Evolutionary conservation across 805 yeast genomes (phyloP).

Genomic region (Saccharomycopsis sp.): DNA sequence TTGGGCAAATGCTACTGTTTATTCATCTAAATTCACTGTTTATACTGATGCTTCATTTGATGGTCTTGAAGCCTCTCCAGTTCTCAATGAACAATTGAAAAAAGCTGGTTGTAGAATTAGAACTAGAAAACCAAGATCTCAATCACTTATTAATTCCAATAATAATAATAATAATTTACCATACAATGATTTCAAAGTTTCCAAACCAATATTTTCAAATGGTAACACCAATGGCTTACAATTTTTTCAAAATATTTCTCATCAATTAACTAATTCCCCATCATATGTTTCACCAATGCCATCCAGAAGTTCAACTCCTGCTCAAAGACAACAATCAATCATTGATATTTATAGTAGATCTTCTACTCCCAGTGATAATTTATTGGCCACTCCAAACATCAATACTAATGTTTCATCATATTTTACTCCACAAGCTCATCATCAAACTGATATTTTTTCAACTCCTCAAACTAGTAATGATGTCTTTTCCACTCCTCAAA

Average conservation of each 20-base stretch:
- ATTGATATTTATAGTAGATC: constrained; percentile 9
- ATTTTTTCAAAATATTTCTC: not conserved
- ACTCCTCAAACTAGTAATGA: not conserved
- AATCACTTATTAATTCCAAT: too few relatives aligned
- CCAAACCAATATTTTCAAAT: constrained; percentile 3
- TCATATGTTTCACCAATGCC: constrained; percentile 9
- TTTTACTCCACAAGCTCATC: constrained; percentile 16
- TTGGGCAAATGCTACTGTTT: constrained; percentile 13
- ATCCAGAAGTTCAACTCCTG: constrained; percentile 10
- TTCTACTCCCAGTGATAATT: constrained; percentile 9
- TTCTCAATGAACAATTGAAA: constrained; percentile 17
- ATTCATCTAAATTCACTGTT: constrained; percentile 15
- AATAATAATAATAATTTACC: not conserved
- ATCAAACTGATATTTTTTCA: too few relatives aligned
- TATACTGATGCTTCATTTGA: constrained; percentile 18
- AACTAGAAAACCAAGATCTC: constrained; percentile 17
- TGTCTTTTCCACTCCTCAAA: too few relatives aligned
- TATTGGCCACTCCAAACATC: constrained; percentile 3
- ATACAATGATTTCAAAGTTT: constrained; percentile 4
- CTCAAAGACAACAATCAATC: constrained; percentile 1
- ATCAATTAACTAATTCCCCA: not conserved
- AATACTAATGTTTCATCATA: constrained; percentile 2
- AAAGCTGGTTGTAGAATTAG: constrained; percentile 18
- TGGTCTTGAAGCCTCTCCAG: constrained; percentile 18
- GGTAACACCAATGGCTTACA: not conserved